Conservation (phyloP, 1,284 basidiomycete species). For the Leccinum discolor region DNA sequence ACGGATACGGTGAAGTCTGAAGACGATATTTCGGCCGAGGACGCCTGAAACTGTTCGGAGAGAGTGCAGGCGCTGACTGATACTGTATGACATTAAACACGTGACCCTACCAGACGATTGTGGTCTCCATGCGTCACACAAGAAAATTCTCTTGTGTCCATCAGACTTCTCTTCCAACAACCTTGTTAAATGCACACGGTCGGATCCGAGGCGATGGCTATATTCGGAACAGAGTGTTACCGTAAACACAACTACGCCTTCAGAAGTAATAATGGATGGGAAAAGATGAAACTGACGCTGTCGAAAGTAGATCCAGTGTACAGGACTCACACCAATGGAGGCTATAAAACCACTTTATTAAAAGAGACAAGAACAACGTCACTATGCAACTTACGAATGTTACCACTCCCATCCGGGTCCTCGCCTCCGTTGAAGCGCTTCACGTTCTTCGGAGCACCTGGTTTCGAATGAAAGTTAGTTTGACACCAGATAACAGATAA, state of each 20-base stretch:
- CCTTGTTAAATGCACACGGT: conserved; percentile 29
- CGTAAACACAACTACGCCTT: conserved; percentile 5
- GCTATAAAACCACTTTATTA: conserved; percentile 21
- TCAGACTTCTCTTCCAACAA: conserved; percentile 4
- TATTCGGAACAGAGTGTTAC: neutral
- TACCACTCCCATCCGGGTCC: conserved; percentile 42
- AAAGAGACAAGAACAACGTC: neutral
- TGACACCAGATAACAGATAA: conserved; percentile 9
- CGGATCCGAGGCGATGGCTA: conserved; percentile 32
- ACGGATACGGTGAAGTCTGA: neutral
- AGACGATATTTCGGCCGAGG: neutral
- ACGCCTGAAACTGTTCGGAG: neutral
- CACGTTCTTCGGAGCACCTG: conserved; percentile 34
- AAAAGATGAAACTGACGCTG: conserved; percentile 32
- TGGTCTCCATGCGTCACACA: neutral
- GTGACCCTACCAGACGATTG: neutral
- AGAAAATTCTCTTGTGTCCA: conserved; percentile 4
- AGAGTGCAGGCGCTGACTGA: neutral
- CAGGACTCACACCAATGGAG: conserved; percentile 42
- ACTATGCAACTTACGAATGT: conserved; percentile 34
- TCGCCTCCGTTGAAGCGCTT: conserved; percentile 39
- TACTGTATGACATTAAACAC: neutral
- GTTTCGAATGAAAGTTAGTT: neutral
- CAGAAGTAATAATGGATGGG: neutral
- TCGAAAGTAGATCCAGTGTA: conserved; percentile 43